A percentile compares a stretch with the other conserved stretches of the same genome.
Evolutionary conservation across 495 filamentous ascomycete species (phyloP).

Genomic region (Extremus antarcticus): DNA sequence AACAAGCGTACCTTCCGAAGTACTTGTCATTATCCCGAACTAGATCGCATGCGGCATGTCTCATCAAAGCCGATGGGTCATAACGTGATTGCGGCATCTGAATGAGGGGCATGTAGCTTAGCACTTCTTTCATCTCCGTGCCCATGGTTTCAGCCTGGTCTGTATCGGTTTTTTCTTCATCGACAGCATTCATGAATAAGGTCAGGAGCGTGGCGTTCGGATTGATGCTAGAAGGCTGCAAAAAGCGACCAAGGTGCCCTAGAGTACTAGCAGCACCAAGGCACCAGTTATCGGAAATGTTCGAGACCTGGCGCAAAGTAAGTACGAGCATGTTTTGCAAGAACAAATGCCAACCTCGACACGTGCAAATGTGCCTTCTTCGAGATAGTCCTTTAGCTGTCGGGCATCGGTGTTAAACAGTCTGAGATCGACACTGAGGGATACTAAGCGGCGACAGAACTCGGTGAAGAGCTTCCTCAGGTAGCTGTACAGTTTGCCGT

Average conservation of each 20-base stretch:
- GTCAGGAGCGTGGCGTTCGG: conserved; percentile 25
- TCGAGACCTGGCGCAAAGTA: conserved; percentile 18
- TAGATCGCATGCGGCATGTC: no score
- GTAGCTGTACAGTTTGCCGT: conserved; percentile 23
- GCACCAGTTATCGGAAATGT: conserved; percentile 21
- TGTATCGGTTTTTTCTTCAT: no score
- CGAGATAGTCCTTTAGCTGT: conserved; percentile 1
- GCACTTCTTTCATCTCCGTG: no score
- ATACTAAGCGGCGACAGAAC: conserved; percentile 18
- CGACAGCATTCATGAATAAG: conserved; percentile 26
- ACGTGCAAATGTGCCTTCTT: conserved; percentile 14
- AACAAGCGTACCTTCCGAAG: no score
- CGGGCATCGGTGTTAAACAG: conserved; percentile 19
- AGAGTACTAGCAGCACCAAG: conserved; percentile 15
- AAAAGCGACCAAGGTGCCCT: conserved; percentile 15
- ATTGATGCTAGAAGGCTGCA: conserved; percentile 16
- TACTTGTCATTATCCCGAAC: no score
- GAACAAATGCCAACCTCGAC: conserved; percentile 23
- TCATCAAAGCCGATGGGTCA: no score
- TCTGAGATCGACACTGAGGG: conserved; percentile 5
- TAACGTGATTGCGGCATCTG: no score
- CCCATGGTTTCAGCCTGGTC: no score
- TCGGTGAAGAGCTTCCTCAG: conserved; percentile 12
- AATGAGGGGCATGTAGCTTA: no score
- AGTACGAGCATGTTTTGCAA: no score